Conservation (phyloP, 805 yeast species). For the Zygosaccharomyces gambellarensis region DNA sequence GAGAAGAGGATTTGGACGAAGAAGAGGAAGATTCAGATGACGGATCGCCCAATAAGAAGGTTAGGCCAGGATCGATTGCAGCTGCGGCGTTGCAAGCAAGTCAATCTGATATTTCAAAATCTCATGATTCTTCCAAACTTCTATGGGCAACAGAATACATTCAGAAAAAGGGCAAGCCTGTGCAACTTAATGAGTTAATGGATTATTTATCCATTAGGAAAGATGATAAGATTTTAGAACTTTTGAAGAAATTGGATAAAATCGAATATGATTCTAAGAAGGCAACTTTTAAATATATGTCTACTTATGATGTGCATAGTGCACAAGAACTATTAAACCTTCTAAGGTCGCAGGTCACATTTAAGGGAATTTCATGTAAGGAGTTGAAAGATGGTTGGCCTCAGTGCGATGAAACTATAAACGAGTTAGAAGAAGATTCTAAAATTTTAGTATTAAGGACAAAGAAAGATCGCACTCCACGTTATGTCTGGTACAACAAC, state of each 20-base stretch:
- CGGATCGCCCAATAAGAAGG: constrained; percentile 28
- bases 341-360: constrained; percentile 75
- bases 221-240: constrained; percentile 62
- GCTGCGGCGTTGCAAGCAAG: constrained; percentile 31
- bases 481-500: constrained; percentile 84
- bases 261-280: constrained; percentile 60
- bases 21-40: constrained; percentile 22
- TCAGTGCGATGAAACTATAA: constrained; percentile 74
- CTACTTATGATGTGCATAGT: constrained; percentile 80
- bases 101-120: constrained; percentile 29
- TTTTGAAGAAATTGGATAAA: constrained; percentile 71
- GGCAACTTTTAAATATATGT: constrained; percentile 75
- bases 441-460: constrained; percentile 81
- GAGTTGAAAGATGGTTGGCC: constrained; percentile 83
- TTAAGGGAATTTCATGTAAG: constrained; percentile 80
- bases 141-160: constrained; percentile 89
- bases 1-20: constrained; percentile 12
- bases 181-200: constrained; percentile 59
- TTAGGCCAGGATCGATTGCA: constrained; percentile 31
- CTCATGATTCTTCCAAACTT: constrained; percentile 77
- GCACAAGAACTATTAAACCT: constrained; percentile 71
- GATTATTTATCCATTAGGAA: constrained; percentile 54
- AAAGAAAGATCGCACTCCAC: constrained; percentile 89
- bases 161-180: constrained; percentile 64
- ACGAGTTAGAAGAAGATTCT: constrained; percentile 69